Evolutionary conservation across 2,329 filamentous ascomycete species (phyloP).

Genomic region (Ceratocystis huliohia): DNA sequence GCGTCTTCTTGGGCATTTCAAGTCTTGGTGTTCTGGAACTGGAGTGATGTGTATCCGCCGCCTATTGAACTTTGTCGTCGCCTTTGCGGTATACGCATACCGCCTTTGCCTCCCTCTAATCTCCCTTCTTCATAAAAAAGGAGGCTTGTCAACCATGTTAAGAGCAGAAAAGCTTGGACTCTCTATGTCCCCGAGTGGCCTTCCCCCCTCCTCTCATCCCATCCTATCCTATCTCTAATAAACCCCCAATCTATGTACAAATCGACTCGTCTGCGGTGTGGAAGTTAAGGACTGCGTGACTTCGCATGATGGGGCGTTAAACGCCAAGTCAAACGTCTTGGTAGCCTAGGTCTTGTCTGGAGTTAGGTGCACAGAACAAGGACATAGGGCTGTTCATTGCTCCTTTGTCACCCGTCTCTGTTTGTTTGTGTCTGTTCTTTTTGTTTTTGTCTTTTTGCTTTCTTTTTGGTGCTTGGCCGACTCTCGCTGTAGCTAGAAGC

Average conservation of each 20-base stretch:
- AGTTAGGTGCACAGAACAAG: not conserved
- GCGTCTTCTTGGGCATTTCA: too few species aligned
- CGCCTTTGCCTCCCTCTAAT: not conserved
- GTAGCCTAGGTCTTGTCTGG: not conserved
- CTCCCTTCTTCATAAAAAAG: not conserved
- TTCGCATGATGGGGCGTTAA: not conserved
- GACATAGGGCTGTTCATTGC: not conserved
- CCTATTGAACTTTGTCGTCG: not conserved
- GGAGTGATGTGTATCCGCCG: not conserved
- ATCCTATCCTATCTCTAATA: too few species aligned
- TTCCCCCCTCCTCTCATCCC: not conserved
- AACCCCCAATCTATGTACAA: too few species aligned
- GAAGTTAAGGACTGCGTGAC: not conserved
- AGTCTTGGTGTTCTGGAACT: too few species aligned
- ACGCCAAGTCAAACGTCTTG: not conserved
- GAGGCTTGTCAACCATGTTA: conserved; percentile 9
- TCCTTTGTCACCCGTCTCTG: not conserved
- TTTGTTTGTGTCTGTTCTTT: not conserved
- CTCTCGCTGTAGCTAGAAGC: not conserved
- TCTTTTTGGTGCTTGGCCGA: not conserved
- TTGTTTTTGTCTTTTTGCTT: not conserved
- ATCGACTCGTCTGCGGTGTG: not conserved
- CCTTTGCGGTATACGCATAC: not conserved
- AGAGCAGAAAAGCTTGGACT: conserved; percentile 4
- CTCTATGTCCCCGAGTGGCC: not conserved